Percentiles rank a stretch among this genome's conserved stretches.
These are phyloP conservation scores for Kodamaea sagamina DNA, from an alignment of 805 yeast genomes.

Conservation along the genomic window DNA sequence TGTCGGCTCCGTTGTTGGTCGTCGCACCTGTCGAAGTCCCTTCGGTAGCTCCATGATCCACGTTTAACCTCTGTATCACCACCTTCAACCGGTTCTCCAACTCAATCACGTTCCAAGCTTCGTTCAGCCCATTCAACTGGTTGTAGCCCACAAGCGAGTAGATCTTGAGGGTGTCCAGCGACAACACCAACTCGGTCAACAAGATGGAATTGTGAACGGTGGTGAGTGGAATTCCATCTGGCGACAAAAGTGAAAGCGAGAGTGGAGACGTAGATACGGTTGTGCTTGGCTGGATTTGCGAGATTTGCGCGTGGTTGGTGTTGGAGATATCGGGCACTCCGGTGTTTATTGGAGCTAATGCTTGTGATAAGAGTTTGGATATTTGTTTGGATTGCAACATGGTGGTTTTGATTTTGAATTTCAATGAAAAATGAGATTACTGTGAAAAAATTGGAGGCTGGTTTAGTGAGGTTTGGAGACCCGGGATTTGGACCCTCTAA, in stretches of 20 bases:
- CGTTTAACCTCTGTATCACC: slow-evolving; percentile 26
- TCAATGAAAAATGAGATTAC: slow-evolving; percentile 2
- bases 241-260: slow-evolving; percentile 37
- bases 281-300: slow-evolving; percentile 10
- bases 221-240: slow-evolving; percentile 41
- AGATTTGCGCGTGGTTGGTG: slow-evolving; percentile 1
- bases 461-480: no score
- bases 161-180: slow-evolving; percentile 35
- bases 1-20: slow-evolving; percentile 5
- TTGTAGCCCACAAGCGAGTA: slow-evolving; percentile 39
- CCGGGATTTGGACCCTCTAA: no score
- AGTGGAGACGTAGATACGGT: slow-evolving; percentile 24
- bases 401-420: slow-evolving; percentile 2
- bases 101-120: slow-evolving; percentile 32
- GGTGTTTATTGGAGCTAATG: slow-evolving; percentile 21
- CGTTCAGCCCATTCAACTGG: slow-evolving; percentile 17
- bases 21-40: not conserved
- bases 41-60: slow-evolving; percentile 3
- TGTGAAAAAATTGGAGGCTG: not conserved
- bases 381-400: slow-evolving; percentile 46
- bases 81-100: slow-evolving; percentile 32
- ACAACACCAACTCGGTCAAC: slow-evolving; percentile 16
- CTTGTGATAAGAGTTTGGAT: slow-evolving; percentile 37
- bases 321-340: slow-evolving; percentile 1
- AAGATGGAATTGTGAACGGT: slow-evolving; percentile 31